These are phyloP conservation scores for Suhomyces chickasaworum DNA, from an alignment of 1,139 yeast genomes.

Conservation along the genomic window DNA sequence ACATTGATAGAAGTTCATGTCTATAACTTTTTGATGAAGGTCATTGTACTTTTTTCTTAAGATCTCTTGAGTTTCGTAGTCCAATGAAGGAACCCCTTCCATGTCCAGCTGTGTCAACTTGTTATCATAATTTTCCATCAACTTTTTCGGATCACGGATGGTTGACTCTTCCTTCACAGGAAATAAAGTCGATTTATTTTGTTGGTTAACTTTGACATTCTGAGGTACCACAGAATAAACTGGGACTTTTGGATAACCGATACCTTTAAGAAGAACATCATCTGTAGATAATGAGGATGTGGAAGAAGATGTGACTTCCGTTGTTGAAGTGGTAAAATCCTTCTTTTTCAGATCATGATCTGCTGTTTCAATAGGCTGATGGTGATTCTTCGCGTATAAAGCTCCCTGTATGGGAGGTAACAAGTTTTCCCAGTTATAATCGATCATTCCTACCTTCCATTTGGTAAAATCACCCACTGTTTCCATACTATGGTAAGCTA, in stretches of 20 bases:
- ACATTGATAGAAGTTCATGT: slow-evolving; percentile 68
- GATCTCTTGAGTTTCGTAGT: slow-evolving; percentile 61
- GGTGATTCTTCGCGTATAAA: slow-evolving; percentile 32
- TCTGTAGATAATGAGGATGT: slow-evolving; percentile 11
- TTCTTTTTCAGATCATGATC: slow-evolving; percentile 15
- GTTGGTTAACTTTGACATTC: slow-evolving; percentile 39
- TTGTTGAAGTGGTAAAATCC: slow-evolving; percentile 17
- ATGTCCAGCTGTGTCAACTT: slow-evolving; percentile 55
- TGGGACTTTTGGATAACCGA: slow-evolving; percentile 41
- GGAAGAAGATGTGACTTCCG: slow-evolving; percentile 17
- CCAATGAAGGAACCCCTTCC: slow-evolving; percentile 60
- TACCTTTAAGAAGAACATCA: slow-evolving; percentile 16
- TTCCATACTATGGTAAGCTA: slow-evolving; percentile 71
- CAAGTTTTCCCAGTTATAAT: slow-evolving; percentile 67
- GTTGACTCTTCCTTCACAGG: slow-evolving; percentile 35
- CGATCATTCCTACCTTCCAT: slow-evolving; percentile 67
- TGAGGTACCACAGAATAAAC: slow-evolving; percentile 54
- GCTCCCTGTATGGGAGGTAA: slow-evolving; percentile 93
- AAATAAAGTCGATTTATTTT: slow-evolving; percentile 38
- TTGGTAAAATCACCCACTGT: slow-evolving; percentile 51
- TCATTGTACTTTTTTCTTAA: slow-evolving; percentile 60
- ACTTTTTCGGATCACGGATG: slow-evolving; percentile 55
- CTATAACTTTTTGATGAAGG: slow-evolving; percentile 58
- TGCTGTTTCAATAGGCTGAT: background rate
- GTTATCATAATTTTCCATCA: slow-evolving; percentile 62